Conservation (phyloP, 371 early-diverging fungal genomes). For the Apophysomyces variabilis region DNA sequence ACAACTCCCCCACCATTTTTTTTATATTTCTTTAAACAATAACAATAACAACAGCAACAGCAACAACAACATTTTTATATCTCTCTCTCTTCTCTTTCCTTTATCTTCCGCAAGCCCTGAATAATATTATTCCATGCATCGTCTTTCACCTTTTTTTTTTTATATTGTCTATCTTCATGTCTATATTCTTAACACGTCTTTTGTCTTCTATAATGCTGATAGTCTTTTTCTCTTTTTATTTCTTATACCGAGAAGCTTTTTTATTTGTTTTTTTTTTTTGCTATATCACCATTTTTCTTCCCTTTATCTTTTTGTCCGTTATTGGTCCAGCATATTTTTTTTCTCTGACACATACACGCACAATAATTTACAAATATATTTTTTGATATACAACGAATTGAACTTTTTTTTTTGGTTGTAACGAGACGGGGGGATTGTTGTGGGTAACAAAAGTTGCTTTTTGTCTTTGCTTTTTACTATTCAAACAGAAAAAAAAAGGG, state of each 20-base stretch:
- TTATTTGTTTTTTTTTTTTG: not conserved
- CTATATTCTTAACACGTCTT: slow-evolving; percentile 1
- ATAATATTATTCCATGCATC: no score
- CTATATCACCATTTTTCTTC: not conserved
- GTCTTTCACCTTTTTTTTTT: no score
- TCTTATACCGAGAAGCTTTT: not conserved
- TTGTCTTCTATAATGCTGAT: not conserved
- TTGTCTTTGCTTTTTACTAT: not conserved
- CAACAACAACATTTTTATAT: no score
- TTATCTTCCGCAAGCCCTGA: no score
- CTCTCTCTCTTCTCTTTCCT: no score
- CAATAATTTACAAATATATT: not conserved
- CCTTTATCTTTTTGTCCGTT: slow-evolving; percentile 8
- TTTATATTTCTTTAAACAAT: not conserved
- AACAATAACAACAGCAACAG: no score
- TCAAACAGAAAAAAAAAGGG: no score
- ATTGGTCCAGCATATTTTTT: not conserved
- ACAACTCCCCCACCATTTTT: not conserved
- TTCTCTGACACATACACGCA: not conserved
- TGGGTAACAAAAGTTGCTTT: not conserved
- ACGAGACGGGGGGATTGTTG: no score
- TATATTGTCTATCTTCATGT: no score
- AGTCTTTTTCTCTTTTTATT: not conserved
- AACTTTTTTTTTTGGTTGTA: not conserved
- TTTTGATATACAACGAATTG: slow-evolving; percentile 5